These are phyloP conservation scores for Acanthamoeba royreba DNA, from an alignment of 208 protist genomes.

Conservation along the genomic window DNA sequence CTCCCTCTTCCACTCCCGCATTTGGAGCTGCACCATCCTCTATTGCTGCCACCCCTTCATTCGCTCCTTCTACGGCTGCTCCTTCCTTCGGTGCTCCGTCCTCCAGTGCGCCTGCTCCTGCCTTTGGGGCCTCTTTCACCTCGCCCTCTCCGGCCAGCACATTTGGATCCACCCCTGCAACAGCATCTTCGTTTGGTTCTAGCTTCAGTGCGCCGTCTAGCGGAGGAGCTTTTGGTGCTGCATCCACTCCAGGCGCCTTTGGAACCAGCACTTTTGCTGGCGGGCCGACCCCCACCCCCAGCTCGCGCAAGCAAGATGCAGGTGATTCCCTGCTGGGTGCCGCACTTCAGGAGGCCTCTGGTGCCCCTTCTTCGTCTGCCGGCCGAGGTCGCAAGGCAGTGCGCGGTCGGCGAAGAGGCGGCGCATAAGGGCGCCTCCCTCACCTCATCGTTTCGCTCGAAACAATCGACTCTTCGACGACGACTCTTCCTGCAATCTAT, in stretches of 20 bases:
- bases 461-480: too few species aligned
- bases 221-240: not conserved
- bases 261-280: not conserved
- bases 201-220: not conserved
- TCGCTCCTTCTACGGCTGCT: not conserved
- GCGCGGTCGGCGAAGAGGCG: not conserved
- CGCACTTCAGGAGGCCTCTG: not conserved
- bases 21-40: not conserved
- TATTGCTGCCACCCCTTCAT: not conserved
- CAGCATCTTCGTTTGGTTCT: not conserved
- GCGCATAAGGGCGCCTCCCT: too few species aligned
- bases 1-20: not conserved
- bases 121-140: not conserved
- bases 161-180: not conserved
- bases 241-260: not conserved
- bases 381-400: not conserved
- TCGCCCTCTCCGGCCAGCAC: not conserved
- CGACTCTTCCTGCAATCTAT: too few species aligned
- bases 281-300: not conserved
- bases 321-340: not conserved
- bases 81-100: not conserved
- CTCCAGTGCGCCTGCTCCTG: not conserved
- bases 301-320: not conserved
- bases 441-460: too few species aligned
- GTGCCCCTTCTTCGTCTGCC: not conserved